A percentile compares a stretch with the other conserved stretches of the same genome.
Conservation (phyloP, 257 asterid genomes). For the Solanum stenotomum region DNA sequence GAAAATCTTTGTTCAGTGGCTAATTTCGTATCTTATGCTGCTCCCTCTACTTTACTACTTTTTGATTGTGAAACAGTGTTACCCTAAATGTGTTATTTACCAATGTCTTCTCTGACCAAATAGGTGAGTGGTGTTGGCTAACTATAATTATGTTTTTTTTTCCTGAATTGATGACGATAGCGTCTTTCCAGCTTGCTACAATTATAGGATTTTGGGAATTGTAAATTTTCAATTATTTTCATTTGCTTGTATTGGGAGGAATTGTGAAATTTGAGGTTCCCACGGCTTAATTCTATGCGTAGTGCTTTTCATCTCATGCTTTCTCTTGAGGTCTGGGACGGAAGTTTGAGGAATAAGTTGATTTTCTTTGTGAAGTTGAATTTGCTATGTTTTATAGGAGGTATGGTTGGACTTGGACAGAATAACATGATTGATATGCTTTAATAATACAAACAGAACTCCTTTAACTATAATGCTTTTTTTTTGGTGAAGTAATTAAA, state of each 20-base stretch:
- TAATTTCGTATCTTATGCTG: background rate
- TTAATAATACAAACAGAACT: too few species aligned
- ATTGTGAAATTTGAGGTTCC: background rate
- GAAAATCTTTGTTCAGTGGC: background rate
- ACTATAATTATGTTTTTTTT: background rate
- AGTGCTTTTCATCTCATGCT: background rate
- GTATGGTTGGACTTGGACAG: slow-evolving; percentile 37
- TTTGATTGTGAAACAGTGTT: background rate
- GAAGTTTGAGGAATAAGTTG: background rate
- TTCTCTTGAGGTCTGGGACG: background rate
- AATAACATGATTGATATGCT: too few species aligned
- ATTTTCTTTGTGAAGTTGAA: background rate
- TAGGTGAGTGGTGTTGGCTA: background rate
- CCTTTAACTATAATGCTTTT: too few species aligned
- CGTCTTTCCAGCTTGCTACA: background rate
- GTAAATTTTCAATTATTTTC: background rate
- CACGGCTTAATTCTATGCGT: background rate
- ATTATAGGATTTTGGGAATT: background rate
- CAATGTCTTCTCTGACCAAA: background rate
- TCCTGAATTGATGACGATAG: background rate
- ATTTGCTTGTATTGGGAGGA: background rate
- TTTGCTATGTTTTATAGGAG: slow-evolving; percentile 21
- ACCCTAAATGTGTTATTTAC: background rate
- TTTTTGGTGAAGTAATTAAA: too few species aligned
- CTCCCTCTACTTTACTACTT: background rate